Evolutionary conservation across 2,329 filamentous ascomycete genomes (phyloP).

Genomic region (Calonectria ilicicola): DNA sequence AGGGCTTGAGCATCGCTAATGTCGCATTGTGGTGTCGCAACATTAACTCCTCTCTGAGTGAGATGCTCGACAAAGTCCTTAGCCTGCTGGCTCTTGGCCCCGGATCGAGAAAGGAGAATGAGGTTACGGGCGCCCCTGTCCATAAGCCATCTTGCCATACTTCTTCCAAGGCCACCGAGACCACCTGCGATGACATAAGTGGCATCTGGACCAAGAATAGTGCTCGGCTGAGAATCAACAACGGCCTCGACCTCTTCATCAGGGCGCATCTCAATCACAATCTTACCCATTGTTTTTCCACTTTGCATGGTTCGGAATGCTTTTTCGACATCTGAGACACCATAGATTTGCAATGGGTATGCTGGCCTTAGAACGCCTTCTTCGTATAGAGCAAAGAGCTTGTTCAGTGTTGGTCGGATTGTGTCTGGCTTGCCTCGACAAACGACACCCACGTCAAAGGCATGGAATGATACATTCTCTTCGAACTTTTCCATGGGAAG

Average conservation of each 20-base stretch:
- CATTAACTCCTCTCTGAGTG: not conserved
- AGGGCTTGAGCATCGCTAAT: not conserved
- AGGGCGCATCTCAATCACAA: constrained; percentile 17
- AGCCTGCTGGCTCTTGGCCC: not conserved
- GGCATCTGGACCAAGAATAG: not conserved
- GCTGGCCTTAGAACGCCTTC: not conserved
- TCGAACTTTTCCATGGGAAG: constrained; percentile 44
- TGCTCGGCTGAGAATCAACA: not conserved
- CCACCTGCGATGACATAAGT: constrained; percentile 32
- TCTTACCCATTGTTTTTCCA: constrained; percentile 33
- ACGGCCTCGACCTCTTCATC: constrained; percentile 19
- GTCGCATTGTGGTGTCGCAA: not conserved
- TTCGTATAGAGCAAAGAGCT: constrained; percentile 20
- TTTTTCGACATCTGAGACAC: constrained; percentile 29
- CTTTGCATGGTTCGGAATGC: constrained; percentile 31
- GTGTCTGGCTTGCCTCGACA: not conserved
- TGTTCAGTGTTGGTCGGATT: not conserved
- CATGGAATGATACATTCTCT: constrained; percentile 53
- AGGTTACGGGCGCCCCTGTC: constrained; percentile 42
- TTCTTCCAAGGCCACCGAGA: constrained; percentile 33
- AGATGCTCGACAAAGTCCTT: not conserved
- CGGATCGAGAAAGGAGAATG: constrained; percentile 42
- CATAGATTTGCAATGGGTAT: not conserved
- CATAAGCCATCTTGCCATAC: constrained; percentile 29
- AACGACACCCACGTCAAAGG: constrained; percentile 49